These are phyloP conservation scores for Dioscorea zingiberensis DNA, from an alignment of 106 monocot species.

Conservation along the genomic window DNA sequence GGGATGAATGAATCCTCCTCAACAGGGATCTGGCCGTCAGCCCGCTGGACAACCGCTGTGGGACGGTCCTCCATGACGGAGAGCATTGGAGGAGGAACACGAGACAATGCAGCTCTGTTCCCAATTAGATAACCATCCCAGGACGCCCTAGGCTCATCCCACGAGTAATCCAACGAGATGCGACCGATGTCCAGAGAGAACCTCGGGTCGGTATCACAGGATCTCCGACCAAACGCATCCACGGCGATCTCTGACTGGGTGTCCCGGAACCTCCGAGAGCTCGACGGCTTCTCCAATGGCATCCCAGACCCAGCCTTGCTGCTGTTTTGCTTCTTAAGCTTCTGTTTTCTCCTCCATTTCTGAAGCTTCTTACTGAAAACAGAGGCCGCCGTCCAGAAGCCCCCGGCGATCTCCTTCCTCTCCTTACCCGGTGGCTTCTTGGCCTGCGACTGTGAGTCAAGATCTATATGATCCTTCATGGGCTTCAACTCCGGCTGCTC, in stretches of 20 bases:
- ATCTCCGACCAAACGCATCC: slow-evolving; percentile 53
- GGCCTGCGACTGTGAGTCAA: neutral
- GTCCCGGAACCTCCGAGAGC: slow-evolving; percentile 24
- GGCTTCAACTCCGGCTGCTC: slow-evolving; percentile 27
- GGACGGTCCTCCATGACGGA: slow-evolving; percentile 62
- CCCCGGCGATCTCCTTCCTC: slow-evolving; percentile 31
- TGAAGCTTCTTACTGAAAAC: slow-evolving; percentile 75
- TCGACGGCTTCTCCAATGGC: slow-evolving; percentile 7
- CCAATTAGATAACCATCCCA: slow-evolving; percentile 78
- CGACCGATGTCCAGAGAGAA: slow-evolving; percentile 72
- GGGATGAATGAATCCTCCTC: slow-evolving; percentile 64
- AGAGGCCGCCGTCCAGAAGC: slow-evolving; percentile 60
- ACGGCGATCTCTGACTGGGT: slow-evolving; percentile 51
- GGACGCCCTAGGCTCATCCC: slow-evolving; percentile 75
- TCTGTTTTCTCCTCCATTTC: slow-evolving; percentile 54
- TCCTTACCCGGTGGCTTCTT: slow-evolving; percentile 17
- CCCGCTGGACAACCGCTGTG: slow-evolving; percentile 39
- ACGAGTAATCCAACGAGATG: slow-evolving; percentile 64
- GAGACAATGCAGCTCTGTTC: slow-evolving; percentile 21
- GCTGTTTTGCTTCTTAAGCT: slow-evolving; percentile 33
- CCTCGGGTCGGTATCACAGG: slow-evolving; percentile 69
- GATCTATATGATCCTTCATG: slow-evolving; percentile 13
- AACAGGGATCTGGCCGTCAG: slow-evolving; percentile 82
- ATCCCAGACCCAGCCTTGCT: neutral
- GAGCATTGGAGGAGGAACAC: slow-evolving; percentile 72